Conservation (phyloP, 2,329 filamentous ascomycete genomes). For the Colletotrichum scovillei region DNA sequence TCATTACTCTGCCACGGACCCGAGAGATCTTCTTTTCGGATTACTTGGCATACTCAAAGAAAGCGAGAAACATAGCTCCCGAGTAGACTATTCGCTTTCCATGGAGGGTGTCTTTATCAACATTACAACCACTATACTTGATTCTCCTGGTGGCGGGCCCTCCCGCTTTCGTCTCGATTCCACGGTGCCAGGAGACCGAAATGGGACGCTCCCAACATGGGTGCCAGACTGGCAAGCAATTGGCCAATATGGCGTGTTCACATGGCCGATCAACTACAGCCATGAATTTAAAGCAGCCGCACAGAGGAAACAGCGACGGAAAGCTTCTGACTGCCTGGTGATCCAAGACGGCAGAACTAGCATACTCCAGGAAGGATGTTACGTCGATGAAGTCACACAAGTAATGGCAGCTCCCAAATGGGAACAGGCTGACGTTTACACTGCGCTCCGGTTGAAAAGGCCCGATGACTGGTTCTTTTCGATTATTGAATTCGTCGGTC, state of each 20-base stretch:
- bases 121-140: slow-evolving; percentile 24
- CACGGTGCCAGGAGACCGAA: slow-evolving; percentile 7
- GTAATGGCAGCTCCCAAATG: neutral
- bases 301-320: neutral
- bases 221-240: slow-evolving; percentile 35
- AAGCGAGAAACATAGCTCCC: neutral
- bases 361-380: neutral
- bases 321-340: neutral
- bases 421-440: neutral
- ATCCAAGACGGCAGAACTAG: neutral
- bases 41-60: slow-evolving; percentile 34
- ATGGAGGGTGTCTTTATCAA: slow-evolving; percentile 20
- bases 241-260: neutral
- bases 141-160: neutral
- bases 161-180: slow-evolving; percentile 23
- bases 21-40: slow-evolving; percentile 38
- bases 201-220: slow-evolving; percentile 30
- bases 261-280: neutral
- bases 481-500: neutral
- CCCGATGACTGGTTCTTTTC: neutral
- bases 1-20: slow-evolving; percentile 37
- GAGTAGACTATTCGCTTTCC: slow-evolving; percentile 26
- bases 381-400: neutral
- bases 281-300: neutral
- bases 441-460: neutral